Evolutionary conservation across 352 stramenopile species (phyloP), one percentile per base, ranked within the genome.

Genomic region (Globisporangium acanthophoron): DNA sequence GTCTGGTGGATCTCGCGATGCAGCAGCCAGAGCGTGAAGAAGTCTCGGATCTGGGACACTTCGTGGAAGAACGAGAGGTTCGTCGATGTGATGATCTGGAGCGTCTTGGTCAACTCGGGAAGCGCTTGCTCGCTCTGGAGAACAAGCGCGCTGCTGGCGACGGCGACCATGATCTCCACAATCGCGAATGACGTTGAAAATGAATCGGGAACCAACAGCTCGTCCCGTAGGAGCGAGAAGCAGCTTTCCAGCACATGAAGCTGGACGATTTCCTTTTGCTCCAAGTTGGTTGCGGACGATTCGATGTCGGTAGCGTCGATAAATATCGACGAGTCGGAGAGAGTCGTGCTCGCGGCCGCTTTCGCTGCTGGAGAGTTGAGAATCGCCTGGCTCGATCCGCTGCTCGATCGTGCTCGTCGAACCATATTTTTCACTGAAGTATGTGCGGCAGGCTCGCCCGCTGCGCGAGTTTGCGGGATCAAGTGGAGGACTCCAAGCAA

Each of bases 21-120:
- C 29, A 87, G 59, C 24, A 71, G 62, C 82, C 82, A 92, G 8
- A 92, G 64, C 18, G 71, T 70, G 16, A 73, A 64, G 8, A 92
- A 68, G 41, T 92, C 80, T 9, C 78, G 68, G 53, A 87, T 67
- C 58, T 92, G 76, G 20, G 65, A 57, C 7, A 71, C 44, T 5
- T 89, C 73, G 5, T 56, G 58, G 43, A 88, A 92, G 46, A 89
- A 90, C 3, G 64, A 61, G 7, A 88, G 58, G 37, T 92, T 79
- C 7, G 83, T 92, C 31, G 80, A 90, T 1, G 83, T 68, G 24
- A 92, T 87, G 54, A 92, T 92, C 56, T 92, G 78, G 3, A 92
- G 59, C 3, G 71, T 87, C 61, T 92, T 92, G 16, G 63, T 71
- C 16, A 88, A 57, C 31, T 81, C 72, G 8, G 60, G 51, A 3